phyloP scores from a whole-genome alignment of 2,329 filamentous ascomycete species.

The Trichoderma citrinoviride region DNA sequence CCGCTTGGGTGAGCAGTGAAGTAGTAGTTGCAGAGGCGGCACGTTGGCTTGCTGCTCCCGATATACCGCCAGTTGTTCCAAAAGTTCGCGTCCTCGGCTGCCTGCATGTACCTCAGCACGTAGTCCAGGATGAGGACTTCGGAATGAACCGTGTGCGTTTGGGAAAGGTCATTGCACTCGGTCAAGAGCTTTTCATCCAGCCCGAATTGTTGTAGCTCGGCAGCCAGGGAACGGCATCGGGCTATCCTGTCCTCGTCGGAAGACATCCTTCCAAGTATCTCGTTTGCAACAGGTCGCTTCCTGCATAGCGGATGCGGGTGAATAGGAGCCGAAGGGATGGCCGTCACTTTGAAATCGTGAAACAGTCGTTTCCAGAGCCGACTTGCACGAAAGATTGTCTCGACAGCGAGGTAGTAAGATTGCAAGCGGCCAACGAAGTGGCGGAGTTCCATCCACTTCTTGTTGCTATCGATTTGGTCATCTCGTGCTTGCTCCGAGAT shows the following conservation, averaged over 20 bases:
- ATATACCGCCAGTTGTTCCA: slow-evolving; percentile 38
- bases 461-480: background rate
- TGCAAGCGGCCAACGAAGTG: slow-evolving; percentile 31
- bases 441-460: slow-evolving; percentile 31
- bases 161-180: slow-evolving; percentile 19
- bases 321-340: slow-evolving; percentile 29
- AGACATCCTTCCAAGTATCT: slow-evolving; percentile 29
- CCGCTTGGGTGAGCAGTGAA: slow-evolving; percentile 31
- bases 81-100: slow-evolving; percentile 25
- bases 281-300: slow-evolving; percentile 24
- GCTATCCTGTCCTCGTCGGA: background rate
- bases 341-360: slow-evolving; percentile 30
- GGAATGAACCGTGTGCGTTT: slow-evolving; percentile 37
- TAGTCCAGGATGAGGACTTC: slow-evolving; percentile 34
- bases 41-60: slow-evolving; percentile 43
- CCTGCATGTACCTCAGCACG: slow-evolving; percentile 25
- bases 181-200: slow-evolving; percentile 29
- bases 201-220: slow-evolving; percentile 26
- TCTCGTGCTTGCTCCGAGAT: slow-evolving; percentile 17
- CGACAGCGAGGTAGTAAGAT: slow-evolving; percentile 26
- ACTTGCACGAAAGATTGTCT: slow-evolving; percentile 26
- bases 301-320: slow-evolving; percentile 24
- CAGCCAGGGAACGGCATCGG: slow-evolving; percentile 20
- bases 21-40: slow-evolving; percentile 40
- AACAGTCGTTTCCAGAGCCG: slow-evolving; percentile 34